Base-by-base conservation (phyloP, 169 alveolate species). In the Plasmodium reichenowi region DNA sequence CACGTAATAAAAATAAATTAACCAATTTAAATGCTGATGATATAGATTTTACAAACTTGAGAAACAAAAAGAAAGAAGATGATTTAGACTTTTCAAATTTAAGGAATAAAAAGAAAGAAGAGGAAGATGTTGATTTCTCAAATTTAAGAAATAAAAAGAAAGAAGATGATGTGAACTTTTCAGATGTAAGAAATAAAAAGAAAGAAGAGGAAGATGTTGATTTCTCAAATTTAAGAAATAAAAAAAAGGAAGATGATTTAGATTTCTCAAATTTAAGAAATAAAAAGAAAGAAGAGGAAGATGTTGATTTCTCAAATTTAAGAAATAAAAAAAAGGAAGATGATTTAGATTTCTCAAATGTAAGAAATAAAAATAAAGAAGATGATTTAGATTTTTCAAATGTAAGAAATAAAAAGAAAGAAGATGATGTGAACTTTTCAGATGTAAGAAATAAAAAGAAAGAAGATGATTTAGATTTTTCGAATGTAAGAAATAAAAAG, bases 151-250 rank as follows among this genome's bases (percentile, higher is more conserved):
- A 2, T 45, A 43, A 73, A 47, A 58, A 60, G 5, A 60, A 73
- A 3, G 78, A 43, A 20, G 26, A 48, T 29, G 80, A 71, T 12
- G 20, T 71, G 0, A 13, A 60, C 9, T 56, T 72, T 56, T 10
- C 59, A 26, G 22, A 56, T 24, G 7, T 72, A 6, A 72, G 86
- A 8, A 56, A 17, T 2, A 72, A 54, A 56, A 72, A 10, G 58
- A 72, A n/a, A 38, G 71, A 72, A 26, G 89, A 76, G 0, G 89
- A 76, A 1, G 70, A 56, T 38, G 58, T 54, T 0, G 86, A 72
- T 12, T 56, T 72, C 26, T 10, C 59, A 26, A 72, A 56, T 24
- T 24, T 72, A 6, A 72, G 86, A 38, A 60, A 60, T 24, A 60
- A 60, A 10, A 60, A 60, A 10, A 60, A 60, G 4, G 24, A 59